Base-by-base conservation (phyloP, 306 rosid species). In the Quillaja saponaria region DNA sequence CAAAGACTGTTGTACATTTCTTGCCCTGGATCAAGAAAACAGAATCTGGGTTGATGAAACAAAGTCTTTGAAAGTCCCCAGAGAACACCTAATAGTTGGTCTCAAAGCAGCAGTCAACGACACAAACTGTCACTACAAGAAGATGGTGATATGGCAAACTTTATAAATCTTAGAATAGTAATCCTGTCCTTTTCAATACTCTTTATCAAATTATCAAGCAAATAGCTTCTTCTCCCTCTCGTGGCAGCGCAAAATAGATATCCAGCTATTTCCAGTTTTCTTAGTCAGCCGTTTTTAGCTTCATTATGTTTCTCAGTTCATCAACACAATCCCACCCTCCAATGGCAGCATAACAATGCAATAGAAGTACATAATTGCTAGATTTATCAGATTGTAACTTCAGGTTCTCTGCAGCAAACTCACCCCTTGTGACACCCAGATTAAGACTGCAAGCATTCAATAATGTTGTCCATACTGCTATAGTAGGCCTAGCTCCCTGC, bases 191-290 rank as follows among this genome's bases (percentile, higher is more conserved):
- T 33, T 39, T 31, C 6, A 42, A 65, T 16, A 61, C n/a, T n/a
- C n/a, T n/a, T n/a, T n/a, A n/a, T n/a, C n/a, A n/a, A n/a, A n/a
- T n/a, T n/a, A 66, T 78, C 70, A 68, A 34, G 66, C 70, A 56
- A 76, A 50, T 16, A 34, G 40, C 5, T 33, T 33, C 33, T 40
- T 45, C 9, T 47, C 51, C 55, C 42, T 58, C 70, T 64, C 67
- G 34, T 52, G 67, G 71, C 59, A 52, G 71, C 54, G 47, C 1
- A 18, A 34, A 20, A 63, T 72, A 52, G 72, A 46, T 28, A 79
- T 61, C 80, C 76, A 73, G 64, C 95, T 82, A 73, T 80, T 84
- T 31, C 83, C 88, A 62, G 81, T 78, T 67, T 80, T 91, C 78
- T 87, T 80, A 64, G 46, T 49, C 71, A 79, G 61, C 34, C 88